Evolutionary conservation across 768 basidiomycete species (phyloP).

Genomic region (Tricholoma terreum): DNA sequence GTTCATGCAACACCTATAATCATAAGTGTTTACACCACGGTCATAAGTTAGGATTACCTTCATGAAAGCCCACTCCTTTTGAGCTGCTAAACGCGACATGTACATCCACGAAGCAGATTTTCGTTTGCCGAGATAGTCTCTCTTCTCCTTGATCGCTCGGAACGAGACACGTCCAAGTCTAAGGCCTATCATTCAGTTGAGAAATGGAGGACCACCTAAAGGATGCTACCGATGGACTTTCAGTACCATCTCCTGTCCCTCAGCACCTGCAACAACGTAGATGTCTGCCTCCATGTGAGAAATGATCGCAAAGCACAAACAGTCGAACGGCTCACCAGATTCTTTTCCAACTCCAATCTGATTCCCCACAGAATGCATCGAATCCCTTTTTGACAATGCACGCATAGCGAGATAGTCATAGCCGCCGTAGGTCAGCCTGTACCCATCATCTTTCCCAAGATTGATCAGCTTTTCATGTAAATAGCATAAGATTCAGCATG

Average conservation of each 20-base stretch:
- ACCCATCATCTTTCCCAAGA: constrained; percentile 84
- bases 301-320: background rate
- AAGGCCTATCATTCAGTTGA: constrained; percentile 5
- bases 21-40: background rate
- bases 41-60: constrained; percentile 53
- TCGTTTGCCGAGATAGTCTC: constrained; percentile 94
- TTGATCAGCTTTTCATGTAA: background rate
- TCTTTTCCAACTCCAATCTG: constrained; percentile 99
- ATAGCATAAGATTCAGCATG: background rate
- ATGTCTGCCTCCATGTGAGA: constrained; percentile 54
- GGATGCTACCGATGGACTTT: constrained; percentile 83
- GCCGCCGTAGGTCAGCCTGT: constrained; percentile 96
- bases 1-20: constrained; percentile 79
- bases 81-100: constrained; percentile 92
- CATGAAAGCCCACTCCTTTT: constrained; percentile 99
- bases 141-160: constrained; percentile 92
- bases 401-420: constrained; percentile 95
- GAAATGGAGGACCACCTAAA: background rate
- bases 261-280: constrained; percentile 83
- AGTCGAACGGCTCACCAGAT: constrained; percentile 57
- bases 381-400: constrained; percentile 85
- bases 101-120: constrained; percentile 99
- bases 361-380: constrained; percentile 89
- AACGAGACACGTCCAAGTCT: constrained; percentile 98
- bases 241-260: constrained; percentile 83